Base-by-base conservation (phyloP, 129 eudicot genomes). In the Lactuca saligna region DNA sequence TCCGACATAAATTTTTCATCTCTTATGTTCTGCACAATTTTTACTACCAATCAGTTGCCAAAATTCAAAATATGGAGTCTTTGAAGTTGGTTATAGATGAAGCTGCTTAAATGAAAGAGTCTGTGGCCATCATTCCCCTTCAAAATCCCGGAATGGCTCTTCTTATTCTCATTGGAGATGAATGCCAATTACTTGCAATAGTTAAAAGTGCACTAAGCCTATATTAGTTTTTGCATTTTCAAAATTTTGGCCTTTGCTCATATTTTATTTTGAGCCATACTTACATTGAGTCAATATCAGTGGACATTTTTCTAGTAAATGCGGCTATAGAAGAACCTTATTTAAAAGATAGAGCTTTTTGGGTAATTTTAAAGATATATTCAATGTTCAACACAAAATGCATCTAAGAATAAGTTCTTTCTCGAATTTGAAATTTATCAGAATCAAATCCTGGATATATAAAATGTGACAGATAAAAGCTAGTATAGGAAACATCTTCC, bases 21-120 rank as follows among this genome's bases (percentile, higher is more conserved):
- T 33, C 42, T 78, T 16, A 33, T 84, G 42, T 77, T 83, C 37
- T 83, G 87, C 74, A 79, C 87, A 7, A 61, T 70, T 37, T 75
- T 77, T 2, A 66, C 76, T 41, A 61, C 87, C 39, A 75, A 51
- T 58, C 71, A 66, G 73, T 64, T 83, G 37, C 79, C 71, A 17
- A 8, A 61, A 5, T n/a, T 79, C 15, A 33, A 12, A 10, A 20
- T 0, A 66, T 57, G 54, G 16, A 68, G 42, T 75, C 74, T 60
- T 35, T 76, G 29, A 8, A 53, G 17, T 16, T 76, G 80, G 75
- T 76, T 25, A 76, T 76, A 20, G 80, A 76, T 37, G 75, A 76
- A 76, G 80, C 80, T 29, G 80, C 75, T 1, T 70, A 68, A 35
- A 9, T 76, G 54, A 76, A 68, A 60, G 80, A 76, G 70, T 65